Evolutionary conservation across 495 filamentous ascomycete species (phyloP).

Genomic region (Neurospora sp.): DNA sequence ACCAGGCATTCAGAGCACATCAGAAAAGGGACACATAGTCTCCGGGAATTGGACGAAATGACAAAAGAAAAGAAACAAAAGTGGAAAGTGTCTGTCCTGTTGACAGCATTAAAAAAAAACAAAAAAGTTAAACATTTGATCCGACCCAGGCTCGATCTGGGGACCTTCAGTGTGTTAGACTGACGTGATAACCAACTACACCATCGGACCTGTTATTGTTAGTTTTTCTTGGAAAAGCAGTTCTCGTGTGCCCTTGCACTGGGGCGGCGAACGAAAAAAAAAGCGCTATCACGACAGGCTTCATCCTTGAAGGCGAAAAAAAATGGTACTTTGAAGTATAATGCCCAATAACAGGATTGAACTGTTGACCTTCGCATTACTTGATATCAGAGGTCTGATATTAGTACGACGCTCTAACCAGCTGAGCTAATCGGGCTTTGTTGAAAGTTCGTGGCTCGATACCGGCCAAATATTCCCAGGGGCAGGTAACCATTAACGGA

Average conservation of each 20-base stretch:
- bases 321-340: neutral
- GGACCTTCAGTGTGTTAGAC: neutral
- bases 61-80: too few relatives aligned
- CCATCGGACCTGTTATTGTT: neutral
- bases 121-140: neutral
- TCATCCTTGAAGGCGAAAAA: neutral
- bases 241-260: neutral
- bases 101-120: neutral
- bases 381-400: neutral
- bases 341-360: neutral
- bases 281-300: neutral
- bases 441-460: neutral
- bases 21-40: too few relatives aligned
- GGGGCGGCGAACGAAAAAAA: neutral
- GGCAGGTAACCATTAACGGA: neutral
- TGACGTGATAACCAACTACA: neutral
- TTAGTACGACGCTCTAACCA: neutral
- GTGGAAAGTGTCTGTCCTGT: too few relatives aligned
- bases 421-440: neutral
- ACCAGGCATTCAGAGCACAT: too few relatives aligned
- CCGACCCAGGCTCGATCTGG: neutral
- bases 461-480: neutral
- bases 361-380: neutral
- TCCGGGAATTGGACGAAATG: too few relatives aligned
- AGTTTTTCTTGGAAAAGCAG: rapidly evolving